Base-by-base conservation (phyloP, 768 basidiomycete genomes). In the Mycena albidolilacea region DNA sequence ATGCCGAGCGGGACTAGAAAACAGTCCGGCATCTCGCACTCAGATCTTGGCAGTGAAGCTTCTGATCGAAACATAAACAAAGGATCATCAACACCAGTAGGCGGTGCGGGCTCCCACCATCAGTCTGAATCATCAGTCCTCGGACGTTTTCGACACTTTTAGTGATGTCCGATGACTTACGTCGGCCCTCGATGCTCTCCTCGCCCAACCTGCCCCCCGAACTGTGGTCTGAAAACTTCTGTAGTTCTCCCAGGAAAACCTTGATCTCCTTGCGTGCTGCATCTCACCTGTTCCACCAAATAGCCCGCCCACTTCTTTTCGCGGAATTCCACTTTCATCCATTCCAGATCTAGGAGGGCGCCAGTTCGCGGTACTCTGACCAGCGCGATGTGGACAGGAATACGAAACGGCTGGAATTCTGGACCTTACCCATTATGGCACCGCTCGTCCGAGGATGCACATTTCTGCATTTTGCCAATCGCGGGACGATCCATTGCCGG, bases 301-400 rank as follows among this genome's bases (percentile, higher is more conserved):
- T 64, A 38, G 54, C 64, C 21, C 50, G 50, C 38, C 64, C 64
- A 3, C 64, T 64, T 37, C n/a, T 64, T 39, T 64, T 64, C 50
- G 21, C 2, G 5, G 38, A 64, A 12, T 41, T 64, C 21, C 38
- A 64, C 15, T 39, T 64, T 38, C 64, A 54, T 41, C 64, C 50
- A 39, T 64, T 64, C 64, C 35, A 54, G 38, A 37, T 64, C 19
- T 17, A 15, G 7, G 37, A 52, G 17, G 50, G 39, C 14, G 37
- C 23, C 19, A 52, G n/a, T 37, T 21, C 39, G 21, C 64, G 50
- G 11, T 64, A 21, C 7, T 10, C 64, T 7, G 30, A 37, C 19
- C 64, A 21, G 38, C 6, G n/a, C 38, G 64, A 54, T 12, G 38
- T 64, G 7, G n/a, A 52, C 21, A 19, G 38, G 15, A 54, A 7